These are phyloP conservation scores for Saccharomycopsis fodiens DNA, from an alignment of 805 yeast genomes.

Conservation along the genomic window DNA sequence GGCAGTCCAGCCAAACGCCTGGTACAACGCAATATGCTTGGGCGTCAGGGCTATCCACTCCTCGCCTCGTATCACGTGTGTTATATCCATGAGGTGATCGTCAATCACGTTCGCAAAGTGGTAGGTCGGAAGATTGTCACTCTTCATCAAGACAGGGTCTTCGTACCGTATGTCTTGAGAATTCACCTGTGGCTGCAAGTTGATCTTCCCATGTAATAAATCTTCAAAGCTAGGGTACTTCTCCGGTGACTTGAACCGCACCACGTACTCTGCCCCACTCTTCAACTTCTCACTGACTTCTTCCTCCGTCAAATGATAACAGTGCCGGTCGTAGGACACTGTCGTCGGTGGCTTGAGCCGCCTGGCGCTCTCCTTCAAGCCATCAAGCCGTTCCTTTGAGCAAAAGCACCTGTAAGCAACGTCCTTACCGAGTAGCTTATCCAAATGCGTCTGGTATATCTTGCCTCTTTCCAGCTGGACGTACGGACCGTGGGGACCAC, in stretches of 20 bases:
- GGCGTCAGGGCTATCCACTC: slow-evolving; percentile 98
- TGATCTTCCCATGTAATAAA: slow-evolving; percentile 66
- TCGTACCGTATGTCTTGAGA: slow-evolving; percentile 67
- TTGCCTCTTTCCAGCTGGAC: slow-evolving; percentile 73
- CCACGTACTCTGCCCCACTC: slow-evolving; percentile 37
- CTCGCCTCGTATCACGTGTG: slow-evolving; percentile 95
- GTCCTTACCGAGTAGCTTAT: slow-evolving; percentile 51
- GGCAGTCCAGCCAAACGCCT: slow-evolving; percentile 77
- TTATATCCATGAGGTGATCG: slow-evolving; percentile 85
- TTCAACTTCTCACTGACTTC: slow-evolving; percentile 32
- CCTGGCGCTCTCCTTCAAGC: slow-evolving; percentile 65
- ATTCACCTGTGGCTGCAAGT: slow-evolving; percentile 76
- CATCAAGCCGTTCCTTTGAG: slow-evolving; percentile 64
- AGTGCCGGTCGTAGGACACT: slow-evolving; percentile 84
- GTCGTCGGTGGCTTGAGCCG: slow-evolving; percentile 79
- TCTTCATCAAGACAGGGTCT: slow-evolving; percentile 81
- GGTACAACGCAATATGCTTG: slow-evolving; percentile 80
- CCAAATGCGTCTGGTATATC: slow-evolving; percentile 57
- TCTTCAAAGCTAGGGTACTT: slow-evolving; percentile 62
- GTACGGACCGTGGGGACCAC: slow-evolving; percentile 63
- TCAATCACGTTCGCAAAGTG: slow-evolving; percentile 95
- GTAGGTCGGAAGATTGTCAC: slow-evolving; percentile 94
- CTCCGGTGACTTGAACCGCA: slow-evolving; percentile 74
- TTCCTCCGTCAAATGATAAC: slow-evolving; percentile 39
- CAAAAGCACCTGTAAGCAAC: slow-evolving; percentile 86